Conservation (phyloP, 768 basidiomycete genomes). For the Saitozyma sp. region DNA sequence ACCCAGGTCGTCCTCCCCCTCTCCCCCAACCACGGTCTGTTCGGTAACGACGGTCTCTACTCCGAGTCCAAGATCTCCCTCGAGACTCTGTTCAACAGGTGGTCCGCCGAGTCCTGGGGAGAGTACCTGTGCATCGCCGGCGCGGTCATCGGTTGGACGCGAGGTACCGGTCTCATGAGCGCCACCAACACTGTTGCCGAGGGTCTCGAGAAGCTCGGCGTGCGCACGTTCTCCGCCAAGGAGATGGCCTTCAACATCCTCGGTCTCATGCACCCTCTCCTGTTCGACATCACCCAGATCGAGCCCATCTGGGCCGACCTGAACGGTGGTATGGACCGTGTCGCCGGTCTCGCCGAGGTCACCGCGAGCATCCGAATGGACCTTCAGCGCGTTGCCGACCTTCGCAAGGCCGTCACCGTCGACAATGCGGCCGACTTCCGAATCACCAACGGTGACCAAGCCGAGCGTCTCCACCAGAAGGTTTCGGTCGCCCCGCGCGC, state of each 20-base stretch:
- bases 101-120: constrained; percentile 98
- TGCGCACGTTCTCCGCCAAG: constrained; percentile 97
- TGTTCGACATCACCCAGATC: constrained; percentile 99
- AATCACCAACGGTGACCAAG: constrained; percentile 80
- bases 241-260: constrained; percentile 99
- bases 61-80: constrained; percentile 97
- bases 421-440: constrained; percentile 98
- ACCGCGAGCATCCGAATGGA: constrained; percentile 79
- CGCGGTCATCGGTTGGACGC: constrained; percentile 98
- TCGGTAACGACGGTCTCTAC: constrained; percentile 96
- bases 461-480: constrained; percentile 87
- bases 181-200: constrained; percentile 93
- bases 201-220: constrained; percentile 86
- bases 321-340: constrained; percentile 96
- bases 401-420: constrained; percentile 86
- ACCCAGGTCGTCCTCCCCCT: constrained; percentile 97
- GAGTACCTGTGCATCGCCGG: constrained; percentile 97
- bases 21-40: constrained; percentile 96
- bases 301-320: constrained; percentile 99
- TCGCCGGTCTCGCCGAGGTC: constrained; percentile 90
- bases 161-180: constrained; percentile 95
- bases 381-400: constrained; percentile 81
- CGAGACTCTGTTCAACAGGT: constrained; percentile 96
- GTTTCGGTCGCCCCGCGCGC: constrained; percentile 92
- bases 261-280: constrained; percentile 96